These are phyloP conservation scores for Teunomyces kruisii DNA, from an alignment of 805 yeast genomes.

Conservation along the genomic window DNA sequence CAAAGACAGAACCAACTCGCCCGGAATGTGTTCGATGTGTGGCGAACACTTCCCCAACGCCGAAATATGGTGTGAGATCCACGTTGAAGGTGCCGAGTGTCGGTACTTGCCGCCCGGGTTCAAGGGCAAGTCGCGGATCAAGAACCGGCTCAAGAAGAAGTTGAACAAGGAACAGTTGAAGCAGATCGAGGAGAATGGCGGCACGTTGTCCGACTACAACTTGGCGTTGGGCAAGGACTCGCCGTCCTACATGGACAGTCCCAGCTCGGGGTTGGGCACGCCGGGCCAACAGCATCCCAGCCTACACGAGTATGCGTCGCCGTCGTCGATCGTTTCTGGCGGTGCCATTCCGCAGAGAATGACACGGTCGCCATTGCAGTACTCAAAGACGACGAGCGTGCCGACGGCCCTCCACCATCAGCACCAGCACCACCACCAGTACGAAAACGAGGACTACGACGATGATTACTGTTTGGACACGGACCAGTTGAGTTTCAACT, in stretches of 20 bases:
- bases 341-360: background rate
- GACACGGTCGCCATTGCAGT: slow-evolving; percentile 2
- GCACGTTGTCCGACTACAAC: slow-evolving; percentile 9
- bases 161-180: slow-evolving; percentile 24
- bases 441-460: slow-evolving; percentile 26
- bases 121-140: slow-evolving; percentile 44
- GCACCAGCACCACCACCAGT: background rate
- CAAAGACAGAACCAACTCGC: slow-evolving; percentile 39
- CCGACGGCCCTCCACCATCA: too few species aligned
- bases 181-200: slow-evolving; percentile 13
- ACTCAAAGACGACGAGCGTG: background rate
- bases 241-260: slow-evolving; percentile 3
- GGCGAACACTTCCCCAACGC: slow-evolving; percentile 49
- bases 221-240: slow-evolving; percentile 4
- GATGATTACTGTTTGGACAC: slow-evolving; percentile 46
- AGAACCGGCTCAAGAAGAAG: slow-evolving; percentile 42
- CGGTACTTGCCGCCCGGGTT: slow-evolving; percentile 42
- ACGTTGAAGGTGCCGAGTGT: slow-evolving; percentile 52
- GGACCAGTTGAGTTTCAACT: slow-evolving; percentile 34
- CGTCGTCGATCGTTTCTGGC: background rate
- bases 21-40: slow-evolving; percentile 58
- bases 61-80: slow-evolving; percentile 52
- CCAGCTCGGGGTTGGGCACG: background rate
- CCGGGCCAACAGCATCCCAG: slow-evolving; percentile 6
- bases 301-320: slow-evolving; percentile 1